These are phyloP conservation scores for Cladosporium cucumerinum DNA, from an alignment of 2,329 filamentous ascomycete species.

Conservation along the genomic window DNA sequence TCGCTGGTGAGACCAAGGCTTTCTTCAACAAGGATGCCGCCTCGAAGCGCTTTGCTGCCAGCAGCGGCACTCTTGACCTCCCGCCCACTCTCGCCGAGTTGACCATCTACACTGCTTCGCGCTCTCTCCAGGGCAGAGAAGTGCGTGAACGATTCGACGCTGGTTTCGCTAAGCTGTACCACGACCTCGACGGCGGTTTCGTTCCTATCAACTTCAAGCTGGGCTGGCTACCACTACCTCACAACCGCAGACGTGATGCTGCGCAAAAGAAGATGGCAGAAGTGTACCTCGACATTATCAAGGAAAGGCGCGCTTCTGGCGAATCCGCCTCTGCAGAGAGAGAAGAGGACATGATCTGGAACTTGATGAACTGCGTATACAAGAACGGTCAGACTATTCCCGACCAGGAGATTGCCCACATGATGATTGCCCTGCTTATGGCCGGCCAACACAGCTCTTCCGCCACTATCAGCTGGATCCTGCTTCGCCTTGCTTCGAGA, in stretches of 20 bases:
- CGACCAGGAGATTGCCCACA: slow-evolving; percentile 81
- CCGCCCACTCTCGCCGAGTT: slow-evolving; percentile 76
- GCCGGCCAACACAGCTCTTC: slow-evolving; percentile 87
- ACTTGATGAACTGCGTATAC: slow-evolving; percentile 80
- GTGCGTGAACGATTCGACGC: slow-evolving; percentile 78
- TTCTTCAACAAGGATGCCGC: slow-evolving; percentile 66
- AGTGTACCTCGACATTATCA: slow-evolving; percentile 79
- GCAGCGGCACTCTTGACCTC: slow-evolving; percentile 64
- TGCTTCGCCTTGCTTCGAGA: slow-evolving; percentile 73
- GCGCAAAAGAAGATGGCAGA: slow-evolving; percentile 78
- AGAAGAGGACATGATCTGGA: slow-evolving; percentile 78
- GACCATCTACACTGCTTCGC: slow-evolving; percentile 85
- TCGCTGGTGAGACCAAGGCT: slow-evolving; percentile 68
- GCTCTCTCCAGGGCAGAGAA: slow-evolving; percentile 79
- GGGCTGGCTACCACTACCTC: slow-evolving; percentile 83
- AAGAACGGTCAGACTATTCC: slow-evolving; percentile 77
- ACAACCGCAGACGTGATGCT: slow-evolving; percentile 76
- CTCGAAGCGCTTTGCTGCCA: slow-evolving; percentile 34
- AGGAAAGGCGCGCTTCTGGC: slow-evolving; percentile 59
- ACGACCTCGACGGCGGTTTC: slow-evolving; percentile 88
- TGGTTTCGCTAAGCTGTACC: slow-evolving; percentile 76
- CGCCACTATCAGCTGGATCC: slow-evolving; percentile 79
- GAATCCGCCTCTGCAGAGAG: slow-evolving; percentile 38
- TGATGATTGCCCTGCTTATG: slow-evolving; percentile 94
- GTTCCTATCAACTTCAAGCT: slow-evolving; percentile 86